Conservation (phyloP, 768 basidiomycete species). For the Exidia glandulosa region DNA sequence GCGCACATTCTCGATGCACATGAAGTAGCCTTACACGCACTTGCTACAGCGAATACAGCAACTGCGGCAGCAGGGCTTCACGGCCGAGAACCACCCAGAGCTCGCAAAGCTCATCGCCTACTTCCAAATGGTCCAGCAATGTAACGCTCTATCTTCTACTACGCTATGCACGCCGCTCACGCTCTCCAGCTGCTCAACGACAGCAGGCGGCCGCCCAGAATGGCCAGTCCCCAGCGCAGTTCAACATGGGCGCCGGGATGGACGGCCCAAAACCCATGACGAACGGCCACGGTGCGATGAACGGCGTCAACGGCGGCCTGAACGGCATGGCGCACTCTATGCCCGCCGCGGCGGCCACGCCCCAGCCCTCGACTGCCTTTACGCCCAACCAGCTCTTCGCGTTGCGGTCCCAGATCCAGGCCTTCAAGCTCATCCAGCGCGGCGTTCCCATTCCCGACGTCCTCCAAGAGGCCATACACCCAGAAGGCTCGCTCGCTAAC, state of each 20-base stretch:
- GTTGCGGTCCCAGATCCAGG: constrained; percentile 73
- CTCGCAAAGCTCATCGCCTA: constrained; percentile 30
- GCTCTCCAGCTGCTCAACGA: constrained; percentile 26
- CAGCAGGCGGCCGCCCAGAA: constrained; percentile 32
- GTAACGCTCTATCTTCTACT: constrained; percentile 10
- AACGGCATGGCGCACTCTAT: constrained; percentile 42
- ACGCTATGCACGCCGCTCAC: background rate
- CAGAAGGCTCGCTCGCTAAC: constrained; percentile 38
- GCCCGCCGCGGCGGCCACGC: constrained; percentile 42
- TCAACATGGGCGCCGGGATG: constrained; percentile 21
- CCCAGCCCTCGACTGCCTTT: constrained; percentile 64
- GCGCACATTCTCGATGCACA: too few relatives aligned
- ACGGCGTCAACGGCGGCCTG: too few relatives aligned
- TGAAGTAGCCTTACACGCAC: background rate
- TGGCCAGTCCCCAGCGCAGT: constrained; percentile 18
- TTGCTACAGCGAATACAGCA: constrained; percentile 29
- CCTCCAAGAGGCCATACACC: constrained; percentile 54
- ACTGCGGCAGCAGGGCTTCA: constrained; percentile 33
- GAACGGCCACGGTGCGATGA: background rate
- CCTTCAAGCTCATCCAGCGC: constrained; percentile 61
- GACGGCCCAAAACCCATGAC: constrained; percentile 31
- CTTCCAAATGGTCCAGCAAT: constrained; percentile 25
- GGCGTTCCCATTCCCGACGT: constrained; percentile 57
- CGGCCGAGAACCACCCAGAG: constrained; percentile 34
- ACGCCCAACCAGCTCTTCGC: constrained; percentile 62